Evolutionary conservation across 2,329 filamentous ascomycete species (phyloP).

Genomic region (Lasiodiplodia citricola): DNA sequence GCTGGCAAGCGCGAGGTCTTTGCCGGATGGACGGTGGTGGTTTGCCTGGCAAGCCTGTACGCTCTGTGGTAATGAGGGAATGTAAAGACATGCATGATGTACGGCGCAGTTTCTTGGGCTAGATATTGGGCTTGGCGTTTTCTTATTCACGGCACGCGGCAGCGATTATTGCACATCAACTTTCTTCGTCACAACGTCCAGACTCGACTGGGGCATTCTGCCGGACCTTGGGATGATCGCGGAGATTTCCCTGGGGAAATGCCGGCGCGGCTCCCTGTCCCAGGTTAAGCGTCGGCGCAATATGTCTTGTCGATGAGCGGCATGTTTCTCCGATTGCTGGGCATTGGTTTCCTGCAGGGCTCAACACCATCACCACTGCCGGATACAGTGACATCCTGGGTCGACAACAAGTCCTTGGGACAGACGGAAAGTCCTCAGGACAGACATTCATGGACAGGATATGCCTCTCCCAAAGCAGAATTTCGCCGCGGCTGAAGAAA

Average conservation of each 20-base stretch:
- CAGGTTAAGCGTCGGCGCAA: slow-evolving; percentile 13
- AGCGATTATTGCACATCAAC: neutral
- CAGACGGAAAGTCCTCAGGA: no score
- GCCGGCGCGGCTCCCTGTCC: slow-evolving; percentile 16
- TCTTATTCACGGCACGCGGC: neutral
- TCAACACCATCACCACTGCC: neutral
- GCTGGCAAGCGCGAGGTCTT: slow-evolving; percentile 27
- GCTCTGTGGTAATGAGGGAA: slow-evolving; percentile 14
- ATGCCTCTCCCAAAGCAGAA: no score
- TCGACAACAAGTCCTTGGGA: no score
- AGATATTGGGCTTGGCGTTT: slow-evolving; percentile 7
- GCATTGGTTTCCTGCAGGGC: neutral
- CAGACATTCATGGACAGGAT: no score
- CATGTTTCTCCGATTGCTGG: neutral
- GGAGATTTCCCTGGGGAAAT: neutral
- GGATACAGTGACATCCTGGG: neutral
- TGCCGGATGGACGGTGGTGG: slow-evolving; percentile 29
- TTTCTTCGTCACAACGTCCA: neutral
- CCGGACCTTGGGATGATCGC: neutral
- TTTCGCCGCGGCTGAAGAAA: no score
- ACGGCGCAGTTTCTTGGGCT: neutral
- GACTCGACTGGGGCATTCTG: neutral
- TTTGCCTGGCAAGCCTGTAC: slow-evolving; percentile 22
- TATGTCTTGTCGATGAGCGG: neutral
- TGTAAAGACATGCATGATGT: neutral